These are phyloP conservation scores for Xerocomellus dryophilus DNA, from an alignment of 768 basidiomycete genomes.

Conservation along the genomic window DNA sequence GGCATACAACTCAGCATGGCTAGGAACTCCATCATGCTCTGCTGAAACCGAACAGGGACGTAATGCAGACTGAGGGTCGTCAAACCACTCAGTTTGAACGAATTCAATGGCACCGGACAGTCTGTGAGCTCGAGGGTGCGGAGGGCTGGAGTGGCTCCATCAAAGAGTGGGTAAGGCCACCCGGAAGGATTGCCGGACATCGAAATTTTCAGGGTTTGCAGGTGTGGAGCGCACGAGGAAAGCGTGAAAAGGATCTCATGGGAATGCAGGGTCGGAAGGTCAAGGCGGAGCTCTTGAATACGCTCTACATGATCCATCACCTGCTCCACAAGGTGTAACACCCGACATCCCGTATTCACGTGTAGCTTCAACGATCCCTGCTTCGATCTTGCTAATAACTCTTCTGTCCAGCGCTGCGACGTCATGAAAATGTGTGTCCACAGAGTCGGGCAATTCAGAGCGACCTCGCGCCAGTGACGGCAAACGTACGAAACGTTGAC, in stretches of 20 bases:
- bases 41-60: conserved; percentile 20
- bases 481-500: conserved; percentile 15
- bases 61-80: conserved; percentile 34
- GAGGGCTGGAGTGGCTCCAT: not conserved
- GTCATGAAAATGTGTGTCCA: conserved; percentile 37
- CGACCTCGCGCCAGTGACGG: conserved; percentile 42
- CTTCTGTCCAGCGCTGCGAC: conserved; percentile 35
- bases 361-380: conserved; percentile 27
- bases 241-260: not conserved
- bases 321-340: not conserved
- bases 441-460: conserved; percentile 38
- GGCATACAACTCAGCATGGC: conserved; percentile 35
- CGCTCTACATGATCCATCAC: not conserved
- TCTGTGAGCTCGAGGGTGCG: not conserved
- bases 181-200: not conserved
- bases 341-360: too few species aligned
- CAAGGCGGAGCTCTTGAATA: not conserved
- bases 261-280: not conserved
- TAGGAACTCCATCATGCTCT: conserved; percentile 31
- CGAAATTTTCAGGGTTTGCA: not conserved
- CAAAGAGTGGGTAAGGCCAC: not conserved
- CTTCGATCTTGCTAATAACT: conserved; percentile 44
- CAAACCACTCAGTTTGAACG: conserved; percentile 21
- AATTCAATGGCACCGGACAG: not conserved
- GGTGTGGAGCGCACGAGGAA: not conserved